A percentile compares a stretch with the other conserved stretches of the same genome.
phyloP scores from a whole-genome alignment of 164 flowering plant genomes.

The Vitis rotundifolia region DNA sequence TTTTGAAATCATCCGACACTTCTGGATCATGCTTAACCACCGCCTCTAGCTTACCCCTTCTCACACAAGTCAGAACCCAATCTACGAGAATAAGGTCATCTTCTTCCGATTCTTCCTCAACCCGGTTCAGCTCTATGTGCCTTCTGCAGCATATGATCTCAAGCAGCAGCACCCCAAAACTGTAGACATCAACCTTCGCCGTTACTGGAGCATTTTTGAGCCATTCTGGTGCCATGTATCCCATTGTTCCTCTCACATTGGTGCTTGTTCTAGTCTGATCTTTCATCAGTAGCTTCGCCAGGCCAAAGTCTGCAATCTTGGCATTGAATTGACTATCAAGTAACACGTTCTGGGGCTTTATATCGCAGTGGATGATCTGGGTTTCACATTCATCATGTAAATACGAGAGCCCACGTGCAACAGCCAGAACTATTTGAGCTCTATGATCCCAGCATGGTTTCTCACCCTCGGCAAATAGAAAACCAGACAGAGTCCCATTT shows the following conservation, averaged over 20 bases:
- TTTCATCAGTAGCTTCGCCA: conserved; percentile 25
- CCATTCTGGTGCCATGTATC: conserved; percentile 8
- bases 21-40: conserved; percentile 5
- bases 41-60: conserved; percentile 8
- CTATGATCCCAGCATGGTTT: conserved; percentile 28
- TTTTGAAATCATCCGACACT: conserved; percentile 4
- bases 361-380: conserved; percentile 29
- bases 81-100: conserved; percentile 16
- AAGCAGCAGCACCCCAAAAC: conserved; percentile 23
- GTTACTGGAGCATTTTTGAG: too few species aligned
- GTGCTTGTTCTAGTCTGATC: conserved; percentile 29
- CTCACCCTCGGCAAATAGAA: conserved; percentile 18
- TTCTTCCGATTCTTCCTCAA: conserved; percentile 5
- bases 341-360: conserved; percentile 31
- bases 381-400: conserved; percentile 24
- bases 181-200: conserved; percentile 26
- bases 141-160: conserved; percentile 29
- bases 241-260: conserved; percentile 26
- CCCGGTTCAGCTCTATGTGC: conserved; percentile 19
- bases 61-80: conserved; percentile 14
- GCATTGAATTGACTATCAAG: conserved; percentile 17
- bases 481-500: conserved; percentile 17
- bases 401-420: conserved; percentile 24
- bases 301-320: conserved; percentile 37
- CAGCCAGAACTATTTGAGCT: conserved; percentile 18